phyloP scores from a whole-genome alignment of 2,329 filamentous ascomycete genomes.

The Sporothrix protearum region DNA sequence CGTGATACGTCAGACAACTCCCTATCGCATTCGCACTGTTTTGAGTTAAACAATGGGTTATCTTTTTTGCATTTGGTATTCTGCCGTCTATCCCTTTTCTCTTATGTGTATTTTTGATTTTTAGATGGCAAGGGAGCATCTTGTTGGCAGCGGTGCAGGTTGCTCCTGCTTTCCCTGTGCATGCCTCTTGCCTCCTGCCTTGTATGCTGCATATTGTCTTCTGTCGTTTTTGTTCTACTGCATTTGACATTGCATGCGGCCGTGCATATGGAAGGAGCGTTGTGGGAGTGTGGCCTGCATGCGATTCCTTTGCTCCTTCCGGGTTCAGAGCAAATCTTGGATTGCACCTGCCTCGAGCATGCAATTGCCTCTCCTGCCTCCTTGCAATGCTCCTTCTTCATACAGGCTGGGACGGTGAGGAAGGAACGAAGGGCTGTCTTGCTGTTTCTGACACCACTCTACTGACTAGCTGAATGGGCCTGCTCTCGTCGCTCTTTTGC shows the following conservation, averaged over 20 bases:
- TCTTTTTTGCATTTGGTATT: neutral
- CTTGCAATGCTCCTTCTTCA: constrained; percentile 1
- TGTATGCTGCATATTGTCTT: neutral
- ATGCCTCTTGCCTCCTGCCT: neutral
- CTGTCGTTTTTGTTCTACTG: constrained; percentile 2
- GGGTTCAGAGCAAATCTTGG: neutral
- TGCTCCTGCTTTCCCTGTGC: neutral
- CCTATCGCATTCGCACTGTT: neutral
- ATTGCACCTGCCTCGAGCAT: neutral
- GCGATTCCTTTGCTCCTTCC: constrained; percentile 2
- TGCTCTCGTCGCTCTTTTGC: neutral
- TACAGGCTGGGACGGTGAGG: neutral
- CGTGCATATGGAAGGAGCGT: constrained; percentile 7
- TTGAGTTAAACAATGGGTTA: neutral
- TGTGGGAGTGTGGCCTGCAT: neutral
- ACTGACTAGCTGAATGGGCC: neutral
- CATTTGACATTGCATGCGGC: constrained; percentile 5
- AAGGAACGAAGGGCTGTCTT: neutral
- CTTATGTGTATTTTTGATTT: neutral
- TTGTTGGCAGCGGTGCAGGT: neutral
- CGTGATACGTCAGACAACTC: neutral
- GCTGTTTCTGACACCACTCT: neutral
- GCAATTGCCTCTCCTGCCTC: neutral
- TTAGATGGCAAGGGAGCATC: neutral
- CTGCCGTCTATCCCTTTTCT: too few species aligned